Evolutionary conservation across 1,139 yeast genomes (phyloP).

Genomic region (Lodderomyces metapsilosis): DNA sequence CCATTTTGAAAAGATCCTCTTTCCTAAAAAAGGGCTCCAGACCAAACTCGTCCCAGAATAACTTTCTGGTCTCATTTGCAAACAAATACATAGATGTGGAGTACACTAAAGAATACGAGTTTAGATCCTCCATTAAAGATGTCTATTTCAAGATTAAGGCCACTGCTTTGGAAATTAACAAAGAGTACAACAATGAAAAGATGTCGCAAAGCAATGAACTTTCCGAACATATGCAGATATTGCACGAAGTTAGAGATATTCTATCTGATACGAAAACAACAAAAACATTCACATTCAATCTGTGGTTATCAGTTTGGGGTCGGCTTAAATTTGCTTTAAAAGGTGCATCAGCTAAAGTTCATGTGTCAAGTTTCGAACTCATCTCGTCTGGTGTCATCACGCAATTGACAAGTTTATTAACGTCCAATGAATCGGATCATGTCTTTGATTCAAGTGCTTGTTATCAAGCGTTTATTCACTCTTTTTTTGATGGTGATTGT

Average conservation of each 20-base stretch:
- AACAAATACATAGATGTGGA: conserved; percentile 35
- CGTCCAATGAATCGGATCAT: conserved; percentile 22
- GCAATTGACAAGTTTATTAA: conserved; percentile 43
- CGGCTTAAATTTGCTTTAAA: conserved; percentile 33
- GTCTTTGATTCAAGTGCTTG: conserved; percentile 26
- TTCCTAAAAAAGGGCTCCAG: conserved; percentile 9
- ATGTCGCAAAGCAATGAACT: conserved; percentile 12
- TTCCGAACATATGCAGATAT: conserved; percentile 20
- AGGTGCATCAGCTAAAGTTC: conserved; percentile 16
- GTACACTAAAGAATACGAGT: conserved; percentile 30
- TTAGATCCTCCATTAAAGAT: conserved; percentile 19
- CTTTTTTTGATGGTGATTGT: conserved; percentile 35
- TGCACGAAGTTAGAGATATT: conserved; percentile 18
- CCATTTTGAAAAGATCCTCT: conserved; percentile 8
- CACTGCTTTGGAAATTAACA: conserved; percentile 22
- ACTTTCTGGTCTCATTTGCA: conserved; percentile 14
- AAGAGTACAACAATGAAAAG: conserved; percentile 19
- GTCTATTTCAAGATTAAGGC: conserved; percentile 20
- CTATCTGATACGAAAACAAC: conserved; percentile 15
- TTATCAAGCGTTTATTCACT: conserved; percentile 45
- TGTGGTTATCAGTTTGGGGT: conserved; percentile 52
- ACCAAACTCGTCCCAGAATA: neutral
- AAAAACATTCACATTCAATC: conserved; percentile 21
- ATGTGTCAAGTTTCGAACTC: conserved; percentile 73
- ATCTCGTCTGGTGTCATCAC: conserved; percentile 66